Base-by-base conservation (phyloP, 768 basidiomycete species). In the Hygrophoropsis aurantiaca region DNA sequence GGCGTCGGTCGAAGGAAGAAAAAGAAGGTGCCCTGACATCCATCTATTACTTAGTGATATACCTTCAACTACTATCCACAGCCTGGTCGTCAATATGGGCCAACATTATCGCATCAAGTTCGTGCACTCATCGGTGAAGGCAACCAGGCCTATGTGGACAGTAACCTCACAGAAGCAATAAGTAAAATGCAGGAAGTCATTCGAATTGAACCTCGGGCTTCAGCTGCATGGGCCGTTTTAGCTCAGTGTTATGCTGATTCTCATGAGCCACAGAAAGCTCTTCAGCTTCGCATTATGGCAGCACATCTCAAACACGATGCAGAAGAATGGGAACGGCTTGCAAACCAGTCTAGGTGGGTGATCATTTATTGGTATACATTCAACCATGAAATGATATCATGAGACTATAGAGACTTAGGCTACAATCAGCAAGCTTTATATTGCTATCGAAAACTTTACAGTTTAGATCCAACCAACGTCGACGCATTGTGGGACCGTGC, bases 401-500 rank as follows among this genome's bases (percentile, higher is more conserved):
- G n/a, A n/a, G n/a, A n/a, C n/a, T n/a, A n/a, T 24, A 64, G 91
- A 53, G 81, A 82, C 11, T 62, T 83, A 20, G 88, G 87, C 2
- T 83, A 82, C 50, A 77, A 81, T 37, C 87, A 93, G 49, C 93
- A 97, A 65, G 90, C 92, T 2, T 63, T 97, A 27, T 97, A 97
- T 60, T 98, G 95, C 60, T 90, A 89, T 60, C 76, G 86, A 0
- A 94, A 97, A 60, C 80, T 89, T 1, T 79, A 85, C 56, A 82
- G 77, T 47, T 71, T 89, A 19, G 86, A 95, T 59, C 87, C 90
- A 1, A 74, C 77, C 7, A 94, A 97, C 53, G 79, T 90, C 13
- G 84, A 88, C 49, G 87, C 90, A 4, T 75, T 92, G 13, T 97
- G 91, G 90, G 94, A 97, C 55, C 80, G 92, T 2, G 92, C 93